Percentiles rank a stretch among this genome's conserved stretches.
These are phyloP conservation scores for Borovskyia barvae DNA, from an alignment of 208 protist species.

Conservation along the genomic window DNA sequence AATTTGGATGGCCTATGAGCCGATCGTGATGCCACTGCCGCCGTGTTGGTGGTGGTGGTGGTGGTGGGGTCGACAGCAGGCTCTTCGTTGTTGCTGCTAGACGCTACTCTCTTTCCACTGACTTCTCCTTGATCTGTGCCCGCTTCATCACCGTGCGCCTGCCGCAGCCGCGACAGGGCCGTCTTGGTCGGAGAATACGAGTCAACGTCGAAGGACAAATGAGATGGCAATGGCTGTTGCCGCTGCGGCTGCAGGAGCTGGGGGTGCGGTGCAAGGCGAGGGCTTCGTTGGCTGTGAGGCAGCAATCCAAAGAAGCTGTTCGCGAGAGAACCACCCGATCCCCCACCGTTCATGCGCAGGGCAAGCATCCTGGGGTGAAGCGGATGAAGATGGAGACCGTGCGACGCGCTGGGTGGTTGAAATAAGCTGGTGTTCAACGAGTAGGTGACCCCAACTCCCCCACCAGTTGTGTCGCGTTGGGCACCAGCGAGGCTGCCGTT, in stretches of 20 bases:
- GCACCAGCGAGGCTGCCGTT: neutral
- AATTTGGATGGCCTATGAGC: too few species aligned
- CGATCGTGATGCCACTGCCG: too few species aligned
- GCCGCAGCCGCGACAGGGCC: constrained; percentile 19
- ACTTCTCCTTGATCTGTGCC: neutral
- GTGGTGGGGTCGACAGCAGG: too few species aligned
- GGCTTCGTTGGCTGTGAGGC: neutral
- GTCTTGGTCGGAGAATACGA: constrained; percentile 12
- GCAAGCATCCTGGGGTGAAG: constrained; percentile 1
- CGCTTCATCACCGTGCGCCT: constrained; percentile 9
- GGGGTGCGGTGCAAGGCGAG: neutral
- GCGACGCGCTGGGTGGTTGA: neutral
- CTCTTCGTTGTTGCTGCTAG: neutral
- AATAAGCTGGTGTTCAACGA: constrained; percentile 18
- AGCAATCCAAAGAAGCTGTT: constrained; percentile 16
- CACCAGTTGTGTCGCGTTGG: neutral
- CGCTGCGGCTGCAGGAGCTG: neutral
- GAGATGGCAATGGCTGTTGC: neutral
- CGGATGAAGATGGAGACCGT: neutral
- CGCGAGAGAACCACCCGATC: neutral
- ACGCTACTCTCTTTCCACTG: neutral
- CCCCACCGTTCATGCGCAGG: neutral
- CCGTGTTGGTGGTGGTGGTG: neutral
- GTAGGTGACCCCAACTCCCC: constrained; percentile 1
- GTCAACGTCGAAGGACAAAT: constrained; percentile 15